These are phyloP conservation scores for Aspergillus versicolor DNA, from an alignment of 2,329 filamentous ascomycete genomes.

Conservation along the genomic window DNA sequence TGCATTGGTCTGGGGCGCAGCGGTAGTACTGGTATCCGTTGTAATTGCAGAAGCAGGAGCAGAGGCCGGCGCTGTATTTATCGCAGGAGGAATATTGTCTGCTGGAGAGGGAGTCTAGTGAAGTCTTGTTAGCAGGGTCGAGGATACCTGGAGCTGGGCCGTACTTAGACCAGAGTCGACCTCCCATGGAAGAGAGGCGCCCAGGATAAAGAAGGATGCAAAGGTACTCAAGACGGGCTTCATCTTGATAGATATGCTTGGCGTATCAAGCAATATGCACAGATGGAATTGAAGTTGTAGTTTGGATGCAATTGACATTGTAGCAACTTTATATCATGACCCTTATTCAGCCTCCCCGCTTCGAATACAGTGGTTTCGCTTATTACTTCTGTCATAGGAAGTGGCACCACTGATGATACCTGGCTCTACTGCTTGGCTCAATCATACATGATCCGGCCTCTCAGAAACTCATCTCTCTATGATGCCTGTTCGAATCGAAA, in stretches of 20 bases:
- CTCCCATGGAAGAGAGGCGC: neutral
- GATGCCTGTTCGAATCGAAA: neutral
- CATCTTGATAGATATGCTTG: neutral
- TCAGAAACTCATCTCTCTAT: neutral
- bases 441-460: too few relatives aligned
- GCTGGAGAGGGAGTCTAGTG: neutral
- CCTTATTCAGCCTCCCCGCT: too few relatives aligned
- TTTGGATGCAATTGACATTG: too few relatives aligned
- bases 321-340: too few relatives aligned
- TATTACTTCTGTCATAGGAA: neutral
- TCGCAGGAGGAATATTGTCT: neutral
- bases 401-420: neutral
- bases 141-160: neutral
- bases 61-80: neutral
- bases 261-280: neutral
- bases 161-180: neutral
- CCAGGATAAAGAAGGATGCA: neutral
- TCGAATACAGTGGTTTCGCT: too few relatives aligned
- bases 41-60: conserved; percentile 1
- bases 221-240: neutral
- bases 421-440: too few relatives aligned
- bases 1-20: neutral
- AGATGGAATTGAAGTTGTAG: too few relatives aligned
- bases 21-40: neutral
- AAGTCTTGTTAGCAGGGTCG: too few relatives aligned